Conservation (phyloP, 1,284 basidiomycete genomes). For the Ustilago bromivora region DNA sequence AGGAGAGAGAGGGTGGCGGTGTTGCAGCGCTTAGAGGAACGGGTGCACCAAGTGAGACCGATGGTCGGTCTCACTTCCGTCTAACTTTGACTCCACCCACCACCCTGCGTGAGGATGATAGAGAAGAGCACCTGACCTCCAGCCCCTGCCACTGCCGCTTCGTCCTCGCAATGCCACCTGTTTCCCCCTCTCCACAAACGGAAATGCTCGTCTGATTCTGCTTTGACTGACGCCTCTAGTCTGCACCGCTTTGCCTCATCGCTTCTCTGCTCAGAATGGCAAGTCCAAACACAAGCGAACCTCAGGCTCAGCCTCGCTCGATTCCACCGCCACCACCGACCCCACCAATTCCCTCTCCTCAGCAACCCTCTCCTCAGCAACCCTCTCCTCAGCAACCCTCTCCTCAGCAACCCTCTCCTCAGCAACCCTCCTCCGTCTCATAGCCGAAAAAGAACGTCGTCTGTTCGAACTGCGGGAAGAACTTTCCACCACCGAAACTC, state of each 20-base stretch:
- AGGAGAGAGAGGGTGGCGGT: conserved; percentile 11
- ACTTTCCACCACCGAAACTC: conserved; percentile 23
- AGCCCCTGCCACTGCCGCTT: conserved; percentile 7
- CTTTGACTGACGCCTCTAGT: conserved; percentile 12
- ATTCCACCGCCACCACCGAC: neutral
- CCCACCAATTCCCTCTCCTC: neutral
- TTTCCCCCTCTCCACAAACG: neutral
- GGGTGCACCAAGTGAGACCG: conserved; percentile 16
- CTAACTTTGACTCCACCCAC: neutral
- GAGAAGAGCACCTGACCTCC: conserved; percentile 14
- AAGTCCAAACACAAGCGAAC: neutral
- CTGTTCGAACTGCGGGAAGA: conserved; percentile 68
- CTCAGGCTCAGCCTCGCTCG: neutral
- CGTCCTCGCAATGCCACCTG: conserved; percentile 1
- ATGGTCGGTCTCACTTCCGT: conserved; percentile 12
- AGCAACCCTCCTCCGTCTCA: conserved; percentile 61
- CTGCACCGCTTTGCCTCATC: neutral
- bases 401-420: conserved; percentile 8
- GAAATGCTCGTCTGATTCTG: neutral
- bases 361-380: conserved; percentile 57
- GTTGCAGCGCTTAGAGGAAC: conserved; percentile 9
- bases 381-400: no score
- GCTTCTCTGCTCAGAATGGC: conserved; percentile 3
- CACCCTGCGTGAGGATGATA: neutral
- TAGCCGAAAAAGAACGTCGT: conserved; percentile 69